Evolutionary conservation across 2,329 filamentous ascomycete genomes (phyloP).

Genomic region (Fusarium transvaalense): DNA sequence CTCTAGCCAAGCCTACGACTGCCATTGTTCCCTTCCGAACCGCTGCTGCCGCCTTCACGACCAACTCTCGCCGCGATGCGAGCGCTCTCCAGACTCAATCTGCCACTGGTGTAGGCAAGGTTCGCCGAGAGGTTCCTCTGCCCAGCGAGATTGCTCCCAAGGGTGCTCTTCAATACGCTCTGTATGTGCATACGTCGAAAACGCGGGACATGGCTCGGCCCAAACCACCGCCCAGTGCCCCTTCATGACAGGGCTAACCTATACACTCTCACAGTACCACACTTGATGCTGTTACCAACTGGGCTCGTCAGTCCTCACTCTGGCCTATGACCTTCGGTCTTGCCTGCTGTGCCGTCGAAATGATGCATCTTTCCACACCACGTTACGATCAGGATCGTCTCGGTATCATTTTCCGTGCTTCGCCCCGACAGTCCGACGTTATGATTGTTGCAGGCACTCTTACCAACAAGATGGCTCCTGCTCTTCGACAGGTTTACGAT

Average conservation of each 20-base stretch:
- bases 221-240: not conserved
- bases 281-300: constrained; percentile 83
- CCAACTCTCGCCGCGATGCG: constrained; percentile 74
- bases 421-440: constrained; percentile 87
- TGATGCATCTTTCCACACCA: constrained; percentile 92
- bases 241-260: not conserved
- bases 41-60: constrained; percentile 72
- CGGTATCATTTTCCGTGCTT: constrained; percentile 91
- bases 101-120: constrained; percentile 66
- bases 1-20: constrained; percentile 73
- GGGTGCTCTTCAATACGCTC: constrained; percentile 84
- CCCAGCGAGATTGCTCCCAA: constrained; percentile 84
- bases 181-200: constrained; percentile 69
- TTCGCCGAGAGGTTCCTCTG: constrained; percentile 79
- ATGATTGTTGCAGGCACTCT: constrained; percentile 95
- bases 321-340: constrained; percentile 93
- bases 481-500: constrained; percentile 90
- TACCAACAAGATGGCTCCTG: constrained; percentile 96
- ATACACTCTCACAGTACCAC: constrained; percentile 68
- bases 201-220: not conserved
- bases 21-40: constrained; percentile 74
- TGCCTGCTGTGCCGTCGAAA: constrained; percentile 89
- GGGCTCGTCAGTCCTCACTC: constrained; percentile 84
- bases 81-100: constrained; percentile 67
- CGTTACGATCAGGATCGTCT: constrained; percentile 91